A percentile compares a stretch with the other conserved stretches of the same genome.
Conservation (phyloP, 495 filamentous ascomycete genomes). For the Xylaria flabelliformis region DNA sequence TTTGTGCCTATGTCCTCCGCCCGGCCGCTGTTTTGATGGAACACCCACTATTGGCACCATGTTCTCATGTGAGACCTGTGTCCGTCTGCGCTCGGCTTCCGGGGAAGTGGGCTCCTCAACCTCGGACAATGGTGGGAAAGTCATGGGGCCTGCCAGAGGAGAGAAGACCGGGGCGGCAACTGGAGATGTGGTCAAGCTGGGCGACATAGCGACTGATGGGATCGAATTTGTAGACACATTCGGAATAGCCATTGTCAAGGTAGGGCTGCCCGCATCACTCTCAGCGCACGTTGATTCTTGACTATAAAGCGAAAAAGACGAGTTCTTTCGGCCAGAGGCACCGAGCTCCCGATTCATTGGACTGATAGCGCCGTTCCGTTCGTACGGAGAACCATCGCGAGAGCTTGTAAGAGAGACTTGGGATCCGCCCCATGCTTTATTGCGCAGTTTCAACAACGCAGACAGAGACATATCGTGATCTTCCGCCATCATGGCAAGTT, state of each 20-base stretch:
- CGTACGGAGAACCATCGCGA: slow-evolving; percentile 64
- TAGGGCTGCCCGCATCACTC: slow-evolving; percentile 48
- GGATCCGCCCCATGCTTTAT: slow-evolving; percentile 80
- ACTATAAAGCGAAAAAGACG: slow-evolving; percentile 48
- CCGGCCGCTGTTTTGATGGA: slow-evolving; percentile 36
- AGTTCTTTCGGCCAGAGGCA: slow-evolving; percentile 43
- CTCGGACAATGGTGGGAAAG: slow-evolving; percentile 49
- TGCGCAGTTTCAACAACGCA: slow-evolving; percentile 73
- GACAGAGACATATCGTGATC: slow-evolving; percentile 74
- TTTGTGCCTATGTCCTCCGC: slow-evolving; percentile 52
- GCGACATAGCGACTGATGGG: slow-evolving; percentile 31
- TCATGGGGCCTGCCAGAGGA: slow-evolving; percentile 33
- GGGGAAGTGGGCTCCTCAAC: slow-evolving; percentile 42
- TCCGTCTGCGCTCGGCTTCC: slow-evolving; percentile 22
- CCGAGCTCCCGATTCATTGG: slow-evolving; percentile 37
- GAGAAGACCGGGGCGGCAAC: slow-evolving; percentile 36
- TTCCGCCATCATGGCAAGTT: slow-evolving; percentile 72
- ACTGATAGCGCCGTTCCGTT: slow-evolving; percentile 45
- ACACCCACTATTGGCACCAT: slow-evolving; percentile 29
- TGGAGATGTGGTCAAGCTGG: slow-evolving; percentile 31
- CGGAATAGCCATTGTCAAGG: slow-evolving; percentile 43
- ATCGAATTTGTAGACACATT: slow-evolving; percentile 34
- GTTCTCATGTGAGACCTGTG: slow-evolving; percentile 25
- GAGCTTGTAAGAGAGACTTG: slow-evolving; percentile 71
- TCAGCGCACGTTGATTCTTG: slow-evolving; percentile 47